Evolutionary conservation across 768 basidiomycete species (phyloP).

Genomic region (Leucosporidium scottii): DNA sequence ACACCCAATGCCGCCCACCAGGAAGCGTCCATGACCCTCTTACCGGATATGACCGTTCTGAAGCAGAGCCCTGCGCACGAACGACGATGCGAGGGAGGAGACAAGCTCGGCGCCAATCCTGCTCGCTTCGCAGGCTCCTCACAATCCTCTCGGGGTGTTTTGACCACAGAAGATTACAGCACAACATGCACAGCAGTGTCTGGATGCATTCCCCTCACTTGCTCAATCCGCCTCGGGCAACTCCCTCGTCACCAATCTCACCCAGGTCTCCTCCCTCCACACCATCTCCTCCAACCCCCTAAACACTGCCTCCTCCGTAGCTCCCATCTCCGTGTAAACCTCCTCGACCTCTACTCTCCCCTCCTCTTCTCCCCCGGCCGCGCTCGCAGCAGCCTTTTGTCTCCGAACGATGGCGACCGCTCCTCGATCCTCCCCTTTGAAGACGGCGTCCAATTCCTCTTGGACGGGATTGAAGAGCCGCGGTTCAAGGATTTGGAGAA

Average conservation of each 20-base stretch:
- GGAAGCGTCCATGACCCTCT: too few species aligned
- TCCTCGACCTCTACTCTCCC: constrained; percentile 76
- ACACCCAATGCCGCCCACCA: too few species aligned
- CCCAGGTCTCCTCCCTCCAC: constrained; percentile 89
- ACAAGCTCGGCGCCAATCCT: too few species aligned
- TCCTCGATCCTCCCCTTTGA: constrained; percentile 32
- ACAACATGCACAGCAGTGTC: too few species aligned
- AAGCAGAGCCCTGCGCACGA: too few species aligned
- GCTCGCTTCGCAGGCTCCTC: too few species aligned
- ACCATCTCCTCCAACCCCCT: constrained; percentile 72
- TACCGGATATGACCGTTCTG: too few species aligned
- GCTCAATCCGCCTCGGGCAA: constrained; percentile 56
- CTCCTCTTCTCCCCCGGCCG: constrained; percentile 14
- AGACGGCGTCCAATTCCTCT: constrained; percentile 68
- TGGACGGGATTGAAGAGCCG: constrained; percentile 82
- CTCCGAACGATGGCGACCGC: constrained; percentile 48
- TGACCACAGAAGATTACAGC: too few species aligned
- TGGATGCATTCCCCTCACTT: too few species aligned
- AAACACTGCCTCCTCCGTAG: constrained; percentile 80
- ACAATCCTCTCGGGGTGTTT: too few species aligned
- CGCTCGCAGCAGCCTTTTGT: constrained; percentile 20
- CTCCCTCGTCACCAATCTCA: constrained; percentile 69
- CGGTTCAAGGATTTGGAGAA: constrained; percentile 73
- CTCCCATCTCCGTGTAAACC: constrained; percentile 79
- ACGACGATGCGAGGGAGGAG: too few species aligned